These are phyloP conservation scores for Andrographis paniculata DNA, from an alignment of 305 asterid genomes.

Conservation along the genomic window DNA sequence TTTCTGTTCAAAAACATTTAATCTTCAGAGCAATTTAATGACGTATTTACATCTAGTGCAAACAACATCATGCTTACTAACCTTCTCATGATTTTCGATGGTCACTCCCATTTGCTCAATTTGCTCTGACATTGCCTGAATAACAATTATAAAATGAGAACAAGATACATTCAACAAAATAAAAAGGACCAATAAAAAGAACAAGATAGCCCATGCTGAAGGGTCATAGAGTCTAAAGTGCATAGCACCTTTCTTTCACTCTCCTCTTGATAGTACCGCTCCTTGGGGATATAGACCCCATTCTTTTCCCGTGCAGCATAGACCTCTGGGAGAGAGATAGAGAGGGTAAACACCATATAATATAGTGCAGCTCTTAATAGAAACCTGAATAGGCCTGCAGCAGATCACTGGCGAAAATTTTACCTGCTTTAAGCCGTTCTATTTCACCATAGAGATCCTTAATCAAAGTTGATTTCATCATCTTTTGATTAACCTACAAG, in stretches of 20 bases:
- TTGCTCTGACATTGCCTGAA: slow-evolving; percentile 73
- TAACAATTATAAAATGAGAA: background rate
- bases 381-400: background rate
- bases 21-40: background rate
- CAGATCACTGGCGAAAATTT: too few species aligned
- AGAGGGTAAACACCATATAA: background rate
- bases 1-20: slow-evolving; percentile 30
- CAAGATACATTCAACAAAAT: background rate
- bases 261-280: slow-evolving; percentile 72
- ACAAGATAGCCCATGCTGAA: background rate
- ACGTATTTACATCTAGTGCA: background rate
- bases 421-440: slow-evolving; percentile 76
- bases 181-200: background rate
- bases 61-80: slow-evolving; percentile 12
- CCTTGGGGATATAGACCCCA: slow-evolving; percentile 78
- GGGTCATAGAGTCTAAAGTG: background rate
- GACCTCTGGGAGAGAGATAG: slow-evolving; percentile 35
- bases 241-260: slow-evolving; percentile 53
- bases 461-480: slow-evolving; percentile 74
- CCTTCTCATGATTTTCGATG: slow-evolving; percentile 60
- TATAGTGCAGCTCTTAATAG: background rate
- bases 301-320: slow-evolving; percentile 77
- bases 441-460: slow-evolving; percentile 87
- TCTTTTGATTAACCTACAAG: slow-evolving; percentile 58
- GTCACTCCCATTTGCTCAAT: slow-evolving; percentile 65